Conservation (phyloP, 169 alveolate species). For the Eimeria tenella region DNA sequence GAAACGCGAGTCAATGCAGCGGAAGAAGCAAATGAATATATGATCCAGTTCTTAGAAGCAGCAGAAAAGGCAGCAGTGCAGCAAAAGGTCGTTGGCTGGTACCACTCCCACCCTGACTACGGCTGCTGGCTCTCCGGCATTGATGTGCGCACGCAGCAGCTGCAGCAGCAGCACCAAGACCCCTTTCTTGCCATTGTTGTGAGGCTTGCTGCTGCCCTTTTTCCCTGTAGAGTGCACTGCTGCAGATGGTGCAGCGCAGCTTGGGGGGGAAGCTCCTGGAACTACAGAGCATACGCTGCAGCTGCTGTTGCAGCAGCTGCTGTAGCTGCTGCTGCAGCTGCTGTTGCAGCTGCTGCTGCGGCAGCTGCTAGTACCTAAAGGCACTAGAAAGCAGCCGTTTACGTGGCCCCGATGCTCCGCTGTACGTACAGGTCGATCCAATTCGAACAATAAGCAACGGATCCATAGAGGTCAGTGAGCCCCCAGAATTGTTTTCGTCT, state of each 20-base stretch:
- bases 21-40: constrained; percentile 87
- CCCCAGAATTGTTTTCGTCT: too few relatives aligned
- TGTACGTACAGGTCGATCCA: constrained; percentile 70
- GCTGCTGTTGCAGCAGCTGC: too few relatives aligned
- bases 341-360: too few relatives aligned
- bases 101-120: constrained; percentile 95
- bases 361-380: too few relatives aligned
- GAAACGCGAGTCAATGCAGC: constrained; percentile 94
- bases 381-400: neutral
- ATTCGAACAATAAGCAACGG: constrained; percentile 44
- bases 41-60: constrained; percentile 80
- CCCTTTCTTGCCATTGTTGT: constrained; percentile 93
- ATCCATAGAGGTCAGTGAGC: constrained; percentile 31
- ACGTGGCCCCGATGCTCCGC: neutral
- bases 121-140: constrained; percentile 94
- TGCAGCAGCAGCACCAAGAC: constrained; percentile 90
- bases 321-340: too few relatives aligned
- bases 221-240: neutral
- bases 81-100: constrained; percentile 93
- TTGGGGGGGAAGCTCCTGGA: too few relatives aligned
- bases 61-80: constrained; percentile 75
- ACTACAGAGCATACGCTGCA: too few relatives aligned
- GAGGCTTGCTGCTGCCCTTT: neutral
- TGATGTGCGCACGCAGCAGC: constrained; percentile 88
- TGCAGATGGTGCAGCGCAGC: too few relatives aligned